These are phyloP conservation scores for Colletotrichum chlorophyti DNA, from an alignment of 2,329 filamentous ascomycete species.

Conservation along the genomic window DNA sequence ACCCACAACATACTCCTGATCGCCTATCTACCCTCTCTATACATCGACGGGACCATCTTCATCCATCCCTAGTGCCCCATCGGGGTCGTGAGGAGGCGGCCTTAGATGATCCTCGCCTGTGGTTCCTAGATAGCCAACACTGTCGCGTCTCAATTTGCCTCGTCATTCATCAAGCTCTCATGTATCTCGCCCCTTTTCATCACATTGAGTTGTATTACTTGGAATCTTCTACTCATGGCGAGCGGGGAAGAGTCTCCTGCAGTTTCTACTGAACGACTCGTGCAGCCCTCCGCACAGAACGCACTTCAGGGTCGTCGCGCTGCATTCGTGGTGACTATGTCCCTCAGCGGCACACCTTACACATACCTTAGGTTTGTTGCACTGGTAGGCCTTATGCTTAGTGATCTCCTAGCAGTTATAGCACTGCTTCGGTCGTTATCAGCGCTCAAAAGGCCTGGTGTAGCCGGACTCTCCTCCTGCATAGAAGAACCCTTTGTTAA, in stretches of 20 bases:
- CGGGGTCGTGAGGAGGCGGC: conserved; percentile 25
- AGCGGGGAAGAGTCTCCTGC: conserved; percentile 29
- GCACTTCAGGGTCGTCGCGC: conserved; percentile 30
- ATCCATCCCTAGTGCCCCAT: conserved; percentile 29
- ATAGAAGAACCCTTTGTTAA: conserved; percentile 33
- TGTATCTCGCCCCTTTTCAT: conserved; percentile 25
- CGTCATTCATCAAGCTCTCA: conserved; percentile 32
- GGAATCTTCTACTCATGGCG: conserved; percentile 30
- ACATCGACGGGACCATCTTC: conserved; percentile 24
- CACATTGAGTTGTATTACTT: conserved; percentile 30
- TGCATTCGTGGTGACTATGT: conserved; percentile 32
- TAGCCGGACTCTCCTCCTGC: conserved; percentile 31
- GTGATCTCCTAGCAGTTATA: conserved; percentile 39
- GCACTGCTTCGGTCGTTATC: conserved; percentile 34
- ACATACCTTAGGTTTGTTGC: conserved; percentile 32
- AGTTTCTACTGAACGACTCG: conserved; percentile 33
- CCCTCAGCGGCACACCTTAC: conserved; percentile 28
- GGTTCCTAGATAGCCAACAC: conserved; percentile 30
- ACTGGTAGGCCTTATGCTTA: conserved; percentile 36
- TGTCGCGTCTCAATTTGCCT: conserved; percentile 21
- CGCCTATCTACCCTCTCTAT: conserved; percentile 29
- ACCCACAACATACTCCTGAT: conserved; percentile 32
- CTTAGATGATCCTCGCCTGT: conserved; percentile 22
- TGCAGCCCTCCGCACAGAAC: conserved; percentile 31
- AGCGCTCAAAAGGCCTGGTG: conserved; percentile 31